Evolutionary conservation across 306 rosid genomes (phyloP), one percentile per base, ranked within the genome.

Genomic region (Purshia tridentata): DNA sequence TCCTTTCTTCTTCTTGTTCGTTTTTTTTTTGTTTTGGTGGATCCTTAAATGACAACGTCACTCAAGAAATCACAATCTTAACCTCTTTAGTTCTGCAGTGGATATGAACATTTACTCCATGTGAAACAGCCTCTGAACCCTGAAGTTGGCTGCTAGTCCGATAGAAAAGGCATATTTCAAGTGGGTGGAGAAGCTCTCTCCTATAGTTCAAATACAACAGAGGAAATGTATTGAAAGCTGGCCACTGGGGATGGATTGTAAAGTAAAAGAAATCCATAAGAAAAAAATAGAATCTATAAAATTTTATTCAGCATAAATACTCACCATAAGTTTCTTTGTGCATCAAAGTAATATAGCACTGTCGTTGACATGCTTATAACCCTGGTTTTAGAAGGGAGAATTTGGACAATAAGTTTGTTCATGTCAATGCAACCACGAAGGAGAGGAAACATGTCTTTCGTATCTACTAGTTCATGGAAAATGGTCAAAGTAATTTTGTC

Each of bases 71-170:
- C 66, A 77, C 16, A 53, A 57, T 45, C 39, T 72, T 62, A 20
- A 93, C 98, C 98, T 88, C 88, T 77, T 77, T 83, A 59, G 84
- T 79, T 81, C 87, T 81, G 86, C 89, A 93, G 83, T 89, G 86
- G 77, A 86, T 75, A 81, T 91, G 91, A 71, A 80, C 83, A 70
- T 96, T 94, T 75, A 86, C 86, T 19, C 86, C 82, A 81, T 54
- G 77, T 63, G 86, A 85, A 78, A 83, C 70, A 80, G 72, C 65
- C 74, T 79, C 90, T 20, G 89, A 78, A 69, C 64, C 76, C 51
- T 76, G 84, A 49, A 72, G 72, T 65, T 79, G 81, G 79, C 76
- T 53, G 70, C 64, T 82, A 69, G 87, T 82, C 3, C 98, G 94
- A 81, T 89, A 86, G 77, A 81, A 93, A 70, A 85, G 46, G 81